Evolutionary conservation across 345 rosid species (phyloP).

Genomic region (Isatis tinctoria): DNA sequence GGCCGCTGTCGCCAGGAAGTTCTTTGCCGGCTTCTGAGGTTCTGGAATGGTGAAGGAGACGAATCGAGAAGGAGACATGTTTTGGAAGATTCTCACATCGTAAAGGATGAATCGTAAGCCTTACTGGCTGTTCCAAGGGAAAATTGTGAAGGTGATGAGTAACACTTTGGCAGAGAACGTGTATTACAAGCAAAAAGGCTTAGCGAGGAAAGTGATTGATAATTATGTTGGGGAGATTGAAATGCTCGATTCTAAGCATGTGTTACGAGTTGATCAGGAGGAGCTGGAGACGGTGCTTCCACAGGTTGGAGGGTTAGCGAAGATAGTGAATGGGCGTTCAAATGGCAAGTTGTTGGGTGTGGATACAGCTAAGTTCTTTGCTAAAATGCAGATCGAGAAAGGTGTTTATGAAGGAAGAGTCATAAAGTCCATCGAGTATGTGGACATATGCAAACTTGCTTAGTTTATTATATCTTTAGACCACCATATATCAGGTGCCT

Average conservation of each 20-base stretch:
- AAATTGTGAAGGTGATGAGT: conserved; percentile 87
- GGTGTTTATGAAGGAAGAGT: conserved; percentile 90
- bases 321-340: conserved; percentile 83
- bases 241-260: conserved; percentile 77
- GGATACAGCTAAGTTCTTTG: conserved; percentile 77
- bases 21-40: too few relatives aligned
- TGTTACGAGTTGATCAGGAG: conserved; percentile 82
- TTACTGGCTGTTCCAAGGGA: conserved; percentile 84
- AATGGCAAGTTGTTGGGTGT: conserved; percentile 74
- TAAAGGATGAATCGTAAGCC: conserved; percentile 78
- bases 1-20: too few relatives aligned
- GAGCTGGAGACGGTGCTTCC: conserved; percentile 98
- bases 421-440: conserved; percentile 76
- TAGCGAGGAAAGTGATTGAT: too few relatives aligned
- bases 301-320: conserved; percentile 69
- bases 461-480: conserved; percentile 25
- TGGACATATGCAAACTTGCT: conserved; percentile 81
- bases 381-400: conserved; percentile 85
- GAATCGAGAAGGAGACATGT: too few relatives aligned
- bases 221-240: too few relatives aligned
- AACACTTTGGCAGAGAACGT: conserved; percentile 73
- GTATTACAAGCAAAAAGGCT: conserved; percentile 85
- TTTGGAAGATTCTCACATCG: too few relatives aligned
- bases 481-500: neutral
- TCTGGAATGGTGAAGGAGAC: too few relatives aligned